Conservation (phyloP, 2,329 filamentous ascomycete genomes). For the Didymella arachidicola region DNA sequence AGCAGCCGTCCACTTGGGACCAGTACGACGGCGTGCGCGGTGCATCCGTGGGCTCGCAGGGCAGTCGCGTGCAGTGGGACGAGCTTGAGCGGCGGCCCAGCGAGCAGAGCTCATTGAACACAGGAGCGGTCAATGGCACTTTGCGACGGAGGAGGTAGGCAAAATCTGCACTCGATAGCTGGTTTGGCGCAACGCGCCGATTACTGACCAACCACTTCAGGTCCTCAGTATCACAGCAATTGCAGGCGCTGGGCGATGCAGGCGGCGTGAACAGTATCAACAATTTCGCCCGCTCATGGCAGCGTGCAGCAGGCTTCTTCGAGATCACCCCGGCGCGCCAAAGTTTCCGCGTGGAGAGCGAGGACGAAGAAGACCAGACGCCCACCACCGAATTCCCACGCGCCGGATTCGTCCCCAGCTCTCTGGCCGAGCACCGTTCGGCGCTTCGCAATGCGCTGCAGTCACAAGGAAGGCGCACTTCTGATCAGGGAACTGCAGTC, state of each 20-base stretch:
- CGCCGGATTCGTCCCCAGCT: conserved; percentile 41
- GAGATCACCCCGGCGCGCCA: conserved; percentile 84
- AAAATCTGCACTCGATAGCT: conserved; percentile 9
- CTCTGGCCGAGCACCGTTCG: conserved; percentile 52
- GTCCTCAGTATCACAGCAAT: conserved; percentile 60
- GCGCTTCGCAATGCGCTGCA: conserved; percentile 53
- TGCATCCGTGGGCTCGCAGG: conserved; percentile 46
- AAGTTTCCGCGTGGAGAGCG: conserved; percentile 67
- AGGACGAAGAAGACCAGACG: conserved; percentile 36
- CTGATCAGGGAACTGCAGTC: conserved; percentile 50
- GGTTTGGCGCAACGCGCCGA: conserved; percentile 6
- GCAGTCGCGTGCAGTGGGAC: conserved; percentile 51
- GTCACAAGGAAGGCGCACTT: conserved; percentile 46
- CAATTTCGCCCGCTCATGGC: conserved; percentile 92
- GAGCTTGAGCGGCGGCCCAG: conserved; percentile 44
- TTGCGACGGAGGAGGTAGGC: conserved; percentile 50
- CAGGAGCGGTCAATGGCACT: conserved; percentile 32
- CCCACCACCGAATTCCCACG: conserved; percentile 47
- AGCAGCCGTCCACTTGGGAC: conserved; percentile 56
- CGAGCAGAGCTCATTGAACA: conserved; percentile 41
- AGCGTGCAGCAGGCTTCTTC: conserved; percentile 84
- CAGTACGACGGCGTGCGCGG: conserved; percentile 55
- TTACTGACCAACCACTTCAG: conserved; percentile 31
- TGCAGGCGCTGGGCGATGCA: conserved; percentile 67
- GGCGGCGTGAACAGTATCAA: conserved; percentile 94